Evolutionary conservation across 371 early-diverging fungal species (phyloP).

Genomic region (Thermomucor indicae-seudaticae): DNA sequence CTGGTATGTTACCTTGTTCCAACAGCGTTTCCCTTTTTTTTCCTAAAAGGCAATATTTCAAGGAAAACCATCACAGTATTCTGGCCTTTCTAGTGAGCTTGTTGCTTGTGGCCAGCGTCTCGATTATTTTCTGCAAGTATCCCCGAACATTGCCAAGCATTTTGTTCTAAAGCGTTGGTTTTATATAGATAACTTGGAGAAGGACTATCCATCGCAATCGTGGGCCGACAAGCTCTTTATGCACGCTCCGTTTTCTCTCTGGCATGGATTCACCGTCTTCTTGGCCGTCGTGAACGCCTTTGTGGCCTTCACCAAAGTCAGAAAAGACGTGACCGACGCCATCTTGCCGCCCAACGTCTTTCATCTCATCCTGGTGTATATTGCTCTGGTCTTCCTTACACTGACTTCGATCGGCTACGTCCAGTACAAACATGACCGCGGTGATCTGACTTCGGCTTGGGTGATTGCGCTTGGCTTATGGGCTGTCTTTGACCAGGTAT

Average conservation of each 20-base stretch:
- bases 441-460: slow-evolving; percentile 56
- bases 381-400: slow-evolving; percentile 51
- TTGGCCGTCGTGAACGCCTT: slow-evolving; percentile 54
- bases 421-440: slow-evolving; percentile 53
- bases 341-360: slow-evolving; percentile 27
- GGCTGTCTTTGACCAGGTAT: slow-evolving; percentile 35
- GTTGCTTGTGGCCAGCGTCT: slow-evolving; percentile 27
- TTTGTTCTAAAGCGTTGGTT: slow-evolving; percentile 28
- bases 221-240: slow-evolving; percentile 52
- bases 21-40: background rate
- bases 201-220: slow-evolving; percentile 33
- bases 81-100: slow-evolving; percentile 38
- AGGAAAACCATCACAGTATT: slow-evolving; percentile 22
- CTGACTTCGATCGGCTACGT: slow-evolving; percentile 62
- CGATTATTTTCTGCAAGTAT: background rate
- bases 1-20: slow-evolving; percentile 35
- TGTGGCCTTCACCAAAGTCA: slow-evolving; percentile 48
- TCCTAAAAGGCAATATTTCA: background rate
- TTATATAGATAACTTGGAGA: slow-evolving; percentile 48
- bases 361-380: slow-evolving; percentile 43
- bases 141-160: slow-evolving; percentile 8
- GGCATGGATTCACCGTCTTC: slow-evolving; percentile 66
- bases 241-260: slow-evolving; percentile 70
- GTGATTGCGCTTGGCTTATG: slow-evolving; percentile 48
- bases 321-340: slow-evolving; percentile 16